A percentile compares a stretch with the other conserved stretches of the same genome.
phyloP scores from a whole-genome alignment of 345 rosid genomes.

The Raphanus raphanistrum region DNA sequence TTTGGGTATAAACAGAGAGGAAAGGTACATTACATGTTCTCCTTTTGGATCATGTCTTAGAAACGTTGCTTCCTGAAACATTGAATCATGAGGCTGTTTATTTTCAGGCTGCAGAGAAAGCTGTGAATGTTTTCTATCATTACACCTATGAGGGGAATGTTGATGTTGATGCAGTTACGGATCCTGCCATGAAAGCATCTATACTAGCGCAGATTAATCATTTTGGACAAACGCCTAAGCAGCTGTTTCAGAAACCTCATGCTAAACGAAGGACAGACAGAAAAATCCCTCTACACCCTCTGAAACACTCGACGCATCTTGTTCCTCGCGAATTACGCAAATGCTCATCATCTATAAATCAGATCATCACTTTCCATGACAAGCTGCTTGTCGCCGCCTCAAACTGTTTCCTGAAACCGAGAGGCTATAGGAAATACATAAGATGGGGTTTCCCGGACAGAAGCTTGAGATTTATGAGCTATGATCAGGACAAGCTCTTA shows the following conservation, averaged over 20 bases:
- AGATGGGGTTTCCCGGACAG: constrained; percentile 98
- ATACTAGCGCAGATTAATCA: constrained; percentile 98
- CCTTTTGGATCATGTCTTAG: neutral
- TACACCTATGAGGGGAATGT: constrained; percentile 99
- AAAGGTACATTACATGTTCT: constrained; percentile 57
- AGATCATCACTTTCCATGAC: constrained; percentile 74
- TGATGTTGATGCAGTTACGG: constrained; percentile 95
- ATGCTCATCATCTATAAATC: constrained; percentile 65
- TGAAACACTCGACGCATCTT: constrained; percentile 77
- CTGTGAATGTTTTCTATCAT: constrained; percentile 99
- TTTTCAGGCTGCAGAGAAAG: constrained; percentile 92
- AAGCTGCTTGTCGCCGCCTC: constrained; percentile 69
- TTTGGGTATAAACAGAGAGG: constrained; percentile 98
- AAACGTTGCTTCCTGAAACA: no score
- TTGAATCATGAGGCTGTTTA: constrained; percentile 20
- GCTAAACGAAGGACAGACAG: constrained; percentile 72
- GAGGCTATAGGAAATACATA: constrained; percentile 78
- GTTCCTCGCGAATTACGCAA: constrained; percentile 84
- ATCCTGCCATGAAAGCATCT: constrained; percentile 99
- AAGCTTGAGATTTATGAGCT: constrained; percentile 93
- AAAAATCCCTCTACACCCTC: constrained; percentile 82
- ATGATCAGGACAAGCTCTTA: constrained; percentile 91
- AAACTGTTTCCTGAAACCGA: constrained; percentile 87
- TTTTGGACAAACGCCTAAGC: constrained; percentile 99
- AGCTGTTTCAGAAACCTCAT: constrained; percentile 89